Percentiles rank a stretch among this genome's conserved stretches.
phyloP scores from a whole-genome alignment of 1,284 basidiomycete genomes.

The Vanrija humicola region DNA sequence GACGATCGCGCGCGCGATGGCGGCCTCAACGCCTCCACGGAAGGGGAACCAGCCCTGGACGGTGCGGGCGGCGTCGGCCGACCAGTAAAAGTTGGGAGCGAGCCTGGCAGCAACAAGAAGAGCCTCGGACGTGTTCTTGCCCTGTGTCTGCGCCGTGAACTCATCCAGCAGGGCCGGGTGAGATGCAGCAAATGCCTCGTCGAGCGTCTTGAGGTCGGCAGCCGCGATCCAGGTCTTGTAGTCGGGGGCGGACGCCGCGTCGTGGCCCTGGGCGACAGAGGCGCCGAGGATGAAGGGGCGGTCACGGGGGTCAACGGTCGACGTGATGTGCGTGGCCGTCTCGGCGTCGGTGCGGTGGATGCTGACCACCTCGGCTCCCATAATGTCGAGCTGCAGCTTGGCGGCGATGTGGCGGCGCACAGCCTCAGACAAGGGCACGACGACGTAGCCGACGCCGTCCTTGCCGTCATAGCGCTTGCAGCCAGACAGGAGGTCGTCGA shows the following conservation, averaged over 20 bases:
- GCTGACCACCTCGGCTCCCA: conserved; percentile 69
- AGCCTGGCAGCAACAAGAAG: conserved; percentile 68
- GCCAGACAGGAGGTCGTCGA: conserved; percentile 17
- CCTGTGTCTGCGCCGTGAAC: conserved; percentile 60
- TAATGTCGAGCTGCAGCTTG: conserved; percentile 21
- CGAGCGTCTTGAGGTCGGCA: conserved; percentile 47
- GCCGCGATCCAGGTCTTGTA: neutral
- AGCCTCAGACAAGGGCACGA: conserved; percentile 19
- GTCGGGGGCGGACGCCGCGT: conserved; percentile 53
- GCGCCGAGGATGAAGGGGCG: conserved; percentile 70
- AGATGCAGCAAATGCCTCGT: conserved; percentile 51
- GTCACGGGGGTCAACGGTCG: conserved; percentile 74
- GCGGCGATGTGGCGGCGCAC: conserved; percentile 11
- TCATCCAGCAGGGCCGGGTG: conserved; percentile 61
- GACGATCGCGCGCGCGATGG: conserved; percentile 73
- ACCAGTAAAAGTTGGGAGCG: conserved; percentile 72
- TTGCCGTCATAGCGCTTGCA: conserved; percentile 8
- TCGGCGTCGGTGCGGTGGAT: conserved; percentile 91
- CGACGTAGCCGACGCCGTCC: conserved; percentile 7
- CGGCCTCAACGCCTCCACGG: conserved; percentile 53
- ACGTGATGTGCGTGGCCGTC: conserved; percentile 78
- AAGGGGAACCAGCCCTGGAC: conserved; percentile 90
- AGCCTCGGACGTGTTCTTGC: conserved; percentile 71
- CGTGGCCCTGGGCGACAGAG: conserved; percentile 60
- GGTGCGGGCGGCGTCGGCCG: conserved; percentile 88